Evolutionary conservation across 1,139 yeast genomes (phyloP), one percentile per base, ranked within the genome.

Genomic region (Wickerhamomyces sp.): DNA sequence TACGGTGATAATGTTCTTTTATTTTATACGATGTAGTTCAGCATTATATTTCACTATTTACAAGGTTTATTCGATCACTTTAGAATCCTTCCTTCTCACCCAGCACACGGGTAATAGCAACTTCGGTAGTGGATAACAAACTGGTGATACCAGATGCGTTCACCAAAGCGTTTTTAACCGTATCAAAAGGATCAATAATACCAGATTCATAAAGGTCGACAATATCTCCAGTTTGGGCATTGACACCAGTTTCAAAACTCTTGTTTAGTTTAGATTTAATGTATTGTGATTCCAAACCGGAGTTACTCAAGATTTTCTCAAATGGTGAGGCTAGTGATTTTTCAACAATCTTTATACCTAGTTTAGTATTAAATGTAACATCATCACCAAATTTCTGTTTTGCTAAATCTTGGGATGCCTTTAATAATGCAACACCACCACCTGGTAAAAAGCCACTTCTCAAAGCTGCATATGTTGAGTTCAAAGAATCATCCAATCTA

Each of bases 201-300:
- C 55, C 55, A 16, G 42, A 42, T 7, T 40, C 44, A 16, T 47
- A 49, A 53, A 51, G 47, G 27, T 51, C 53, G 6, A 47, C 54
- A 14, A 49, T 25, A 19, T 48, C 52, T 19, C 53, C 55, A 14
- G 47, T 45, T 28, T 37, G 46, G 11, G 52, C 52, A 40, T 51
- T 41, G 16, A 51, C 43, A 33, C 55, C 55, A 8, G 25, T 33
- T 15, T 44, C 37, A 40, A 51, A 51, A 5, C 32, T 30, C 12
- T 23, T 35, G 6, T 23, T 32, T 26, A 23, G 32, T 14, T 36
- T 42, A 20, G 32, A 39, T 24, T 30, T 41, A 23, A 42, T 19
- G 14, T 36, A 31, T 12, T 35, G 37, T 15, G 45, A 22, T 10
- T 46, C 45, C 5, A 49, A 20, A 3, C 48, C 52, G 5, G 52